phyloP scores from a whole-genome alignment of 345 rosid genomes.

The Eucalyptus pauciflora region DNA sequence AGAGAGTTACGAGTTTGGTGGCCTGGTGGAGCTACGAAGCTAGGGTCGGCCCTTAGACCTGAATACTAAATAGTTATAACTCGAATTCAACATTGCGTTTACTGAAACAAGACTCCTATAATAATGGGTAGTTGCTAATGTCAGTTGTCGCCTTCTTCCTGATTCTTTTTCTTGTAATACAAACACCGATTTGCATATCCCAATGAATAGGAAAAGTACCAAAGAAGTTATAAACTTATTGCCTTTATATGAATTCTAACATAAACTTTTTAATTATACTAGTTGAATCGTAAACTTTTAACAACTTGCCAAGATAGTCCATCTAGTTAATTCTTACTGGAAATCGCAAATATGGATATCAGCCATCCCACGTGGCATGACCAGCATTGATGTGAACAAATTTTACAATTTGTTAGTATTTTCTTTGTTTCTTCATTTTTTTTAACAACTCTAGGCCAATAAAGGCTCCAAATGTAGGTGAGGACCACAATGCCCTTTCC shows the following conservation, averaged over 20 bases:
- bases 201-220: background rate
- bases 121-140: background rate
- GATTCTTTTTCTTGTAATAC: accelerated
- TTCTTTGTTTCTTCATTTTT: no score
- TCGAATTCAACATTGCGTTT: accelerated
- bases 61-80: background rate
- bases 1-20: background rate
- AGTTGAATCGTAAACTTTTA: no score
- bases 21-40: background rate
- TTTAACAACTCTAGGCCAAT: no score
- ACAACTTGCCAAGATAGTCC: accelerated
- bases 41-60: background rate
- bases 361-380: accelerated
- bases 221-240: no score
- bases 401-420: no score
- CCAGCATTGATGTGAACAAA: accelerated
- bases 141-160: background rate
- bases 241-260: no score
- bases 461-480: no score
- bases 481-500: no score
- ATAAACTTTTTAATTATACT: no score
- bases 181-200: background rate
- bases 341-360: no score
- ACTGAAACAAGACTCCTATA: background rate
- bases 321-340: background rate